phyloP scores from a whole-genome alignment of 495 filamentous ascomycete species.

The Aspergillus taichungensis region DNA sequence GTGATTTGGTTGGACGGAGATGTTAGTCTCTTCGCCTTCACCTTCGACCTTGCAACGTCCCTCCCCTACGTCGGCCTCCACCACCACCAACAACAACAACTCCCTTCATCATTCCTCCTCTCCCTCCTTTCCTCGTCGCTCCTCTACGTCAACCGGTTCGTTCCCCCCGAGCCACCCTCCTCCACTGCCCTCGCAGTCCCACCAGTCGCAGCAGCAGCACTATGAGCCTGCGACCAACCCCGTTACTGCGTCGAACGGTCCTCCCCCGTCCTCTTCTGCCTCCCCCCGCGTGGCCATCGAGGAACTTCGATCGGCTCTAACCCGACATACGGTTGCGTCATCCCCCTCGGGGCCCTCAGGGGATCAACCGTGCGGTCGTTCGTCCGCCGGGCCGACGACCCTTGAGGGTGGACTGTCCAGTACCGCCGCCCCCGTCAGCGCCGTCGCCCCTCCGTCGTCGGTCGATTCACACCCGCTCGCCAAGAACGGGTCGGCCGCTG shows the following conservation, averaged over 20 bases:
- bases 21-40: slow-evolving; percentile 43
- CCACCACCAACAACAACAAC: slow-evolving; percentile 15
- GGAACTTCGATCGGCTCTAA: slow-evolving; percentile 40
- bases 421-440: slow-evolving; percentile 27
- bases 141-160: slow-evolving; percentile 9
- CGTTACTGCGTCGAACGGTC: slow-evolving; percentile 21
- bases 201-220: slow-evolving; percentile 5
- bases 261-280: slow-evolving; percentile 20
- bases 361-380: slow-evolving; percentile 27
- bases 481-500: slow-evolving; percentile 12
- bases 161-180: slow-evolving; percentile 1
- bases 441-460: slow-evolving; percentile 16
- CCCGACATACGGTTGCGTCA: slow-evolving; percentile 34
- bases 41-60: slow-evolving; percentile 32
- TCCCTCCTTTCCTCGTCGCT: slow-evolving; percentile 6
- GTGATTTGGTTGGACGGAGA: slow-evolving; percentile 31
- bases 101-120: slow-evolving; percentile 15
- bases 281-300: slow-evolving; percentile 39
- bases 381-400: slow-evolving; percentile 27
- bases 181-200: not conserved
- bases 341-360: slow-evolving; percentile 32
- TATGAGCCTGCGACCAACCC: slow-evolving; percentile 27
- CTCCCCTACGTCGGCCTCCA: slow-evolving; percentile 22
- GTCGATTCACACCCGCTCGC: slow-evolving; percentile 8
- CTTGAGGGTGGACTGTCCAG: slow-evolving; percentile 19